These are phyloP conservation scores for Thraustochytrium striatum DNA, from an alignment of 352 stramenopile genomes.

Conservation along the genomic window DNA sequence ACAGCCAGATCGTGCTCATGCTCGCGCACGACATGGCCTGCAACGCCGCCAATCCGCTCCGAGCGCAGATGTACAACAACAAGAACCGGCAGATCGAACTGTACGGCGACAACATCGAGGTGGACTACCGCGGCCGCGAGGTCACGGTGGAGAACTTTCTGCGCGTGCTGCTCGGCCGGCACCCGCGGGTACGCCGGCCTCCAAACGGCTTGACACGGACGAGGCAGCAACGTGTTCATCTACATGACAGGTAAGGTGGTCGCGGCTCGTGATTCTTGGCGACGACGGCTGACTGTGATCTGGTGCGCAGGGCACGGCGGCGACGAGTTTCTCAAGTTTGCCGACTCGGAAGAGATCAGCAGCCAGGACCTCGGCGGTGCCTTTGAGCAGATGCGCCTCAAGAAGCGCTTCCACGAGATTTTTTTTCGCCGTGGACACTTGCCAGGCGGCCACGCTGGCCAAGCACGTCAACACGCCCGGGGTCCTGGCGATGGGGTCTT, in stretches of 20 bases:
- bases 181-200: conserved; percentile 76
- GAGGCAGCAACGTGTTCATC: conserved; percentile 78
- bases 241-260: conserved; percentile 65
- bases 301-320: conserved; percentile 91
- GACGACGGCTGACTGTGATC: conserved; percentile 57
- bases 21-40: conserved; percentile 92
- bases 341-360: conserved; percentile 93
- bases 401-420: conserved; percentile 86
- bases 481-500: conserved; percentile 85
- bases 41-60: conserved; percentile 81
- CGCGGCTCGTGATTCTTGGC: conserved; percentile 67
- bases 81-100: conserved; percentile 80
- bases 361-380: conserved; percentile 84
- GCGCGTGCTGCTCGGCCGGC: conserved; percentile 80
- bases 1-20: conserved; percentile 93
- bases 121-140: conserved; percentile 87
- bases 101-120: conserved; percentile 77
- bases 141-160: conserved; percentile 95
- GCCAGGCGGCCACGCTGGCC: conserved; percentile 86
- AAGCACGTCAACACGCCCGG: conserved; percentile 77
- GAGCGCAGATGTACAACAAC: conserved; percentile 80
- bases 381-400: conserved; percentile 88
- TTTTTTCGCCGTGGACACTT: conserved; percentile 97
- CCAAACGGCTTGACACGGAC: conserved; percentile 77
- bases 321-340: conserved; percentile 96